phyloP scores from a whole-genome alignment of 2,329 filamentous ascomycete genomes.

The Aureobasidium sp. region DNA sequence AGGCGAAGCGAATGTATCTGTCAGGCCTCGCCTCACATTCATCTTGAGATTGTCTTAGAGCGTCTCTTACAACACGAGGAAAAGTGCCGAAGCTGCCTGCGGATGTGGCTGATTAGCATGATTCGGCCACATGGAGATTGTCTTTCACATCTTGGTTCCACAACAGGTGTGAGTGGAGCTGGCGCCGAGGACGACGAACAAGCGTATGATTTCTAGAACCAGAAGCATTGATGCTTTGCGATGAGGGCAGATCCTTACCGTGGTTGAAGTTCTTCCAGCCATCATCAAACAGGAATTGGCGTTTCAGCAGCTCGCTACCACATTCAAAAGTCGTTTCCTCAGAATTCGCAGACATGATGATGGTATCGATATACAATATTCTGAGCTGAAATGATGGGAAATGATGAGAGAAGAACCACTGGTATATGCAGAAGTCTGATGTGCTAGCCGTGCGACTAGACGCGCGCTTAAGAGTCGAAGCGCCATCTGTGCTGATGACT shows the following conservation, averaged over 20 bases:
- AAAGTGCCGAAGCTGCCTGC: conserved; percentile 73
- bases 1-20: conserved; percentile 65
- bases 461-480: not conserved
- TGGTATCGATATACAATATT: not conserved
- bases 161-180: not conserved
- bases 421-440: not conserved
- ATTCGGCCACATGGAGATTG: not conserved
- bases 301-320: conserved; percentile 43
- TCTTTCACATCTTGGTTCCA: not conserved
- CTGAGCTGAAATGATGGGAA: not conserved
- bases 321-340: conserved; percentile 22
- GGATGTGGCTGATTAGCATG: not conserved
- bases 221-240: not conserved
- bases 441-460: not conserved
- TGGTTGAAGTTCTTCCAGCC: conserved; percentile 72
- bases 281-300: conserved; percentile 60
- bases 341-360: not conserved
- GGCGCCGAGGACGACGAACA: not conserved
- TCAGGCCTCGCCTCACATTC: conserved; percentile 64
- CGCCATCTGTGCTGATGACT: not conserved
- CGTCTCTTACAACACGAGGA: conserved; percentile 55
- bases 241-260: conserved; percentile 42
- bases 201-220: not conserved
- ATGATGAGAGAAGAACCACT: not conserved
- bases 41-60: conserved; percentile 59